Conservation (phyloP, 768 basidiomycete species). For the Vishniacozyma victoriae region DNA sequence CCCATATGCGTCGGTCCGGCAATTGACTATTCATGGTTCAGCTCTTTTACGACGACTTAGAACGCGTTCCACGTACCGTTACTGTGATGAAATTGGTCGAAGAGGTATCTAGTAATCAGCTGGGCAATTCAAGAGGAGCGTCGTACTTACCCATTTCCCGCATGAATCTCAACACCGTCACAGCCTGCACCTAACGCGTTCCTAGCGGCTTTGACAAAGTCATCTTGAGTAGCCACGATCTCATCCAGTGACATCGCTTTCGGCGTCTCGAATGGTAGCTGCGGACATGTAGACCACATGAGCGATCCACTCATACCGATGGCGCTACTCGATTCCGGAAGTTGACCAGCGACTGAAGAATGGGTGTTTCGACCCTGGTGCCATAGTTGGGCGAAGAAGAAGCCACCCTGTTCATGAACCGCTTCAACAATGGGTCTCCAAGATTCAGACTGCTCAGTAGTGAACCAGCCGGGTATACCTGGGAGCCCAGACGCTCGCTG, state of each 20-base stretch:
- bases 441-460: slow-evolving; percentile 10
- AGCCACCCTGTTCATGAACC: slow-evolving; percentile 11
- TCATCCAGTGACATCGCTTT: slow-evolving; percentile 32
- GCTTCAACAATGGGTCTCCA: slow-evolving; percentile 8
- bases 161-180: slow-evolving; percentile 53
- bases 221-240: slow-evolving; percentile 17
- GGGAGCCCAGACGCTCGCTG: slow-evolving; percentile 12
- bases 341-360: neutral
- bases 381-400: slow-evolving; percentile 16
- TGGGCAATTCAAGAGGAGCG: too few species aligned
- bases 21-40: slow-evolving; percentile 41
- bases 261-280: slow-evolving; percentile 11
- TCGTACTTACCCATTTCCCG: slow-evolving; percentile 13
- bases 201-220: slow-evolving; percentile 51
- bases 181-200: slow-evolving; percentile 57
- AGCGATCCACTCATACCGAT: slow-evolving; percentile 3
- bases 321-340: slow-evolving; percentile 2
- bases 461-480: slow-evolving; percentile 19
- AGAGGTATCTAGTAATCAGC: slow-evolving; percentile 11
- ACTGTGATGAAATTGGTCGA: slow-evolving; percentile 33
- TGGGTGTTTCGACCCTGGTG: slow-evolving; percentile 20
- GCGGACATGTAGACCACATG: slow-evolving; percentile 2
- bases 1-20: slow-evolving; percentile 48
- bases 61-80: slow-evolving; percentile 7
- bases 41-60: slow-evolving; percentile 2